Evolutionary conservation across 495 filamentous ascomycete species (phyloP), one percentile per base, ranked within the genome.

Genomic region (Penicillium fimorum): DNA sequence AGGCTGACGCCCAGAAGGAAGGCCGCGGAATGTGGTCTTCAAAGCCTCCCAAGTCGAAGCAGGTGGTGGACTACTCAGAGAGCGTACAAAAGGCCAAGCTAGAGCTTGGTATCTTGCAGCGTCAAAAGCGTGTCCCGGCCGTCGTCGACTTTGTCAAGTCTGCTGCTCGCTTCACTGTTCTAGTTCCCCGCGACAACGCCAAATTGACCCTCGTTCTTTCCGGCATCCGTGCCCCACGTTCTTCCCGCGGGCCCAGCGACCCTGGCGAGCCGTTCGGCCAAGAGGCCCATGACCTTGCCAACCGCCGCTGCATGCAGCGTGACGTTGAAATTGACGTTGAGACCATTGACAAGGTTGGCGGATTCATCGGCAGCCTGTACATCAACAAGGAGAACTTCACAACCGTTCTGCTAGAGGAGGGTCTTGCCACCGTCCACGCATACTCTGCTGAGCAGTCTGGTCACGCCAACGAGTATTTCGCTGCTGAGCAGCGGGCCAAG

Each of bases 111-210:
- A 83, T 89, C 32, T 82, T 99, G 17, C 86, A 91, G 53, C 85
- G 93, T 17, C 92, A 96, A 72, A 91, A 89, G 74, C 91, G 87
- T 60, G 87, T 97, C n/a, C 91, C 95, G 4, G 95, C 88, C 8
- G 75, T 99, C 59, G 93, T 99, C 43, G 95, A 99, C 68, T 99
- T 91, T 67, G 94, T 96, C 77, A 96, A 96, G 74, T 91, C 90
- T 13, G 95, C 89, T 30, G 96, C 92, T 24, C 86, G 95, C 50
- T 99, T 99, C 72, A 94, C 89, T 29, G 80, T 99, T 43, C 79
- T 99, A 5, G 84, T 99, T 35, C 95, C 95, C 27, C 86, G 92
- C 22, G 95, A 97, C 68, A 90, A 91, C 63, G 88, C 89, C 70
- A 97, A 96, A 75, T 78, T 99, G 62, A 99, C 92, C 1, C 87